Conservation (phyloP, 106 monocot species). For the Dendrobium chrysotoxum region DNA sequence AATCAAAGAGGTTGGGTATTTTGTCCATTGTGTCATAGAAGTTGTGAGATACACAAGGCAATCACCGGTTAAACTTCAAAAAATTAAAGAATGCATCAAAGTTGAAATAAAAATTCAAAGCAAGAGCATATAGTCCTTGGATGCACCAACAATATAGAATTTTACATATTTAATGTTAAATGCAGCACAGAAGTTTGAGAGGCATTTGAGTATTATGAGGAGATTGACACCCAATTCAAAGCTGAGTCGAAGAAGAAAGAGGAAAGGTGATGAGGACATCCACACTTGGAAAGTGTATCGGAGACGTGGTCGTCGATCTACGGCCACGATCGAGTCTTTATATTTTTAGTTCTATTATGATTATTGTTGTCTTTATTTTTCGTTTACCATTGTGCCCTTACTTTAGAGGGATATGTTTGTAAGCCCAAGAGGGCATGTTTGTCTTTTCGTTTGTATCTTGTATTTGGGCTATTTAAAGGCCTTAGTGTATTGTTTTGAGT, state of each 20-base stretch:
- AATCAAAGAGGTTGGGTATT: background rate
- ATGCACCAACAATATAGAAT: slow-evolving; percentile 1
- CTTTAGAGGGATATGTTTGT: too few relatives aligned
- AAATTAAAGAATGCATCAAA: background rate
- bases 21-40: background rate
- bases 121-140: background rate
- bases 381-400: too few relatives aligned
- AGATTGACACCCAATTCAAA: background rate
- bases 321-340: too few relatives aligned
- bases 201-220: background rate
- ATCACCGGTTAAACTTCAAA: background rate
- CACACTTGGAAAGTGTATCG: too few relatives aligned
- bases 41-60: background rate
- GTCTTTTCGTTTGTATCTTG: too few relatives aligned
- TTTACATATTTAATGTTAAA: background rate
- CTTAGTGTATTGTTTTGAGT: too few relatives aligned
- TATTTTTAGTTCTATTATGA: too few relatives aligned
- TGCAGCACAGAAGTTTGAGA: background rate
- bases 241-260: background rate
- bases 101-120: background rate
- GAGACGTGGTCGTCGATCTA: too few relatives aligned
- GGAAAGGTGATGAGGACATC: too few relatives aligned
- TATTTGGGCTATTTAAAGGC: too few relatives aligned
- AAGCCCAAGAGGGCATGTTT: too few relatives aligned
- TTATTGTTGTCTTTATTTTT: too few relatives aligned